Base-by-base conservation (phyloP, 345 rosid species). In the Lumnitzera racemosa region DNA sequence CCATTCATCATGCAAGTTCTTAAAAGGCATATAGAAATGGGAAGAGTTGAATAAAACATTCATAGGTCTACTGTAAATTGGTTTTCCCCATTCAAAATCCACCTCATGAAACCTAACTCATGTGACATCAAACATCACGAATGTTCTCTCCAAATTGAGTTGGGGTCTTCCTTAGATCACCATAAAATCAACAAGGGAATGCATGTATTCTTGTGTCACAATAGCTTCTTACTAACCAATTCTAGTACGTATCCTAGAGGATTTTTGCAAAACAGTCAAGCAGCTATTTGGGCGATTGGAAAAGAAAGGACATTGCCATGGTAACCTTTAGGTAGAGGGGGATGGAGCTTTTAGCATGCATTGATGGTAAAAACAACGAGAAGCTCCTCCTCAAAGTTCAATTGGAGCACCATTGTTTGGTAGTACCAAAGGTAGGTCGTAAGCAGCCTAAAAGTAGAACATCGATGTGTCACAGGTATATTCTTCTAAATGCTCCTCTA, bases 361-460 rank as follows among this genome's bases (percentile, higher is more conserved):
- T 79, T 75, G 25, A 79, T 75, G 16, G 67, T 41, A 65, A 74
- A 75, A 2, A 73, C 61, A 6, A 86, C 24, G 2, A 83, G 81
- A 64, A 83, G 67, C 67, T 77, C 80, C 11, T 77, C 80, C 27
- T 74, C 61, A 1, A 82, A 83, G 51, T 77, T 77, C 11, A 76
- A 76, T 46, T 61, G 70, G 49, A 84, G 57, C 9, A 87, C 81
- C 2, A 66, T 43, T 5, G 87, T 84, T 2, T 85, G 83, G 61
- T 76, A 80, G 27, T 81, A 80, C 87, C 87, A 84, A 14, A 84
- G 61, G 56, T 77, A 76, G 17, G 90, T 81, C 0, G 81, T 70
- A 23, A 81, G 53, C 2, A 76, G 46, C 62, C 79, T 87, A 46
- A 77, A 77, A 1, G 63, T 58, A 8, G 90, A 67, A 64, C 74